Evolutionary conservation across 2,329 filamentous ascomycete genomes (phyloP).

Genomic region (Hortaea werneckii): DNA sequence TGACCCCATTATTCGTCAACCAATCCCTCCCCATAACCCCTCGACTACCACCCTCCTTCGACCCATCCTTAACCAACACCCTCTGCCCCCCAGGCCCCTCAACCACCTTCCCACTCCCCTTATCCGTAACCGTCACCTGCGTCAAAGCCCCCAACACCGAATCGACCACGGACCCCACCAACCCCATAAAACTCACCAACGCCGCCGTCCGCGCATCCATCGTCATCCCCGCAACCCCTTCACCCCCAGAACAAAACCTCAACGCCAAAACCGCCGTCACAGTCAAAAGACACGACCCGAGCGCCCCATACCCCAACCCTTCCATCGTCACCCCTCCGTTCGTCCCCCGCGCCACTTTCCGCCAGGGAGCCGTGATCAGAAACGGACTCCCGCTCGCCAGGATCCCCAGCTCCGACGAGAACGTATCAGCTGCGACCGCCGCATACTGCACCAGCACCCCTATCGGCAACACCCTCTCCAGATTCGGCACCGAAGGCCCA

Average conservation of each 20-base stretch:
- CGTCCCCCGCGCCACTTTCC: constrained; percentile 76
- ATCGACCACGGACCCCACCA: constrained; percentile 73
- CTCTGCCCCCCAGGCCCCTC: constrained; percentile 57
- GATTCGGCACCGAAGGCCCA: constrained; percentile 31
- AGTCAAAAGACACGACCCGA: constrained; percentile 48
- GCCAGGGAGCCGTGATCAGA: constrained; percentile 74
- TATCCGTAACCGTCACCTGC: constrained; percentile 79
- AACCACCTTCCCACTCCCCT: constrained; percentile 73
- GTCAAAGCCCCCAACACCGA: constrained; percentile 76
- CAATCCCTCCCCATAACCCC: constrained; percentile 59
- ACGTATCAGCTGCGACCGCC: constrained; percentile 83
- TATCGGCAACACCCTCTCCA: constrained; percentile 31
- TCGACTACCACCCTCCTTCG: constrained; percentile 18
- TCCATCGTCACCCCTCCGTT: constrained; percentile 80
- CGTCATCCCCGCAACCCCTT: constrained; percentile 8
- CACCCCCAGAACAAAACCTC: neutral
- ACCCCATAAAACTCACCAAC: constrained; percentile 58
- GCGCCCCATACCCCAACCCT: constrained; percentile 45
- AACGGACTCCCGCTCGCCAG: constrained; percentile 65
- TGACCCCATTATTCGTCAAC: constrained; percentile 92
- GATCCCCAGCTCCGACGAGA: constrained; percentile 91
- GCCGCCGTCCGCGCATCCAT: constrained; percentile 8
- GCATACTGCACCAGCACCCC: constrained; percentile 58
- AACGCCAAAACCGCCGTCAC: constrained; percentile 48
- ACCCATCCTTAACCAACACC: constrained; percentile 28